phyloP scores from a whole-genome alignment of 1,284 basidiomycete genomes.

The Ceratobasidium sp. region DNA sequence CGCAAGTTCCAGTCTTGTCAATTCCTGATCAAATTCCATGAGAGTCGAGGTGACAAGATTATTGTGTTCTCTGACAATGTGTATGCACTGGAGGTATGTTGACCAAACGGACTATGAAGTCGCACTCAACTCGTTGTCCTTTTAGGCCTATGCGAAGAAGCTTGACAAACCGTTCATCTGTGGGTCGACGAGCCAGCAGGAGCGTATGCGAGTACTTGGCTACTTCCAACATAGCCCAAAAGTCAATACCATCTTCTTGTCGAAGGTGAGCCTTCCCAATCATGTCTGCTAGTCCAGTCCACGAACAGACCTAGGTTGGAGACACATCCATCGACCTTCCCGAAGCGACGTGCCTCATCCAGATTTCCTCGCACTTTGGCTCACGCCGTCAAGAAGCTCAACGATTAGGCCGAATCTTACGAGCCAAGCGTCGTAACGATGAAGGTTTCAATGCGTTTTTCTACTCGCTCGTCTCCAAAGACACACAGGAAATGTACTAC shows the following conservation, averaged over 20 bases:
- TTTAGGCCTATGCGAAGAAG: slow-evolving; percentile 95
- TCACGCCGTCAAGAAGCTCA: slow-evolving; percentile 98
- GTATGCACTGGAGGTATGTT: slow-evolving; percentile 89
- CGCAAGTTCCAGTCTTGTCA: slow-evolving; percentile 99
- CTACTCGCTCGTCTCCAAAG: slow-evolving; percentile 98
- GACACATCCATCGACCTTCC: slow-evolving; percentile 99
- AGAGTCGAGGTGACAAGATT: slow-evolving; percentile 97
- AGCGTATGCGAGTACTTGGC: slow-evolving; percentile 93
- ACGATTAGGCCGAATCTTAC: slow-evolving; percentile 91
- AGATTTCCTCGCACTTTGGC: slow-evolving; percentile 99
- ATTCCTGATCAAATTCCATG: slow-evolving; percentile 98
- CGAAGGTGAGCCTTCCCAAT: slow-evolving; percentile 84
- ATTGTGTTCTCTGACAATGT: slow-evolving; percentile 99
- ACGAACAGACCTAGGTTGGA: slow-evolving; percentile 71
- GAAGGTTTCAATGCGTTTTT: slow-evolving; percentile 99
- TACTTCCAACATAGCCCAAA: slow-evolving; percentile 96
- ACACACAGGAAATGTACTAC: slow-evolving; percentile 99
- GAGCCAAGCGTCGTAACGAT: slow-evolving; percentile 97
- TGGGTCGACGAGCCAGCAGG: slow-evolving; percentile 93
- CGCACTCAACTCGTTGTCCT: neutral
- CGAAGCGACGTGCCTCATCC: slow-evolving; percentile 98
- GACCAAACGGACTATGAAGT: neutral
- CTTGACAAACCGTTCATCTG: slow-evolving; percentile 96
- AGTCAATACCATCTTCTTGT: slow-evolving; percentile 98
- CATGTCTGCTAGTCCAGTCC: no score